phyloP scores from a whole-genome alignment of 2,329 filamentous ascomycete genomes.

The Ophiostoma sp. region DNA sequence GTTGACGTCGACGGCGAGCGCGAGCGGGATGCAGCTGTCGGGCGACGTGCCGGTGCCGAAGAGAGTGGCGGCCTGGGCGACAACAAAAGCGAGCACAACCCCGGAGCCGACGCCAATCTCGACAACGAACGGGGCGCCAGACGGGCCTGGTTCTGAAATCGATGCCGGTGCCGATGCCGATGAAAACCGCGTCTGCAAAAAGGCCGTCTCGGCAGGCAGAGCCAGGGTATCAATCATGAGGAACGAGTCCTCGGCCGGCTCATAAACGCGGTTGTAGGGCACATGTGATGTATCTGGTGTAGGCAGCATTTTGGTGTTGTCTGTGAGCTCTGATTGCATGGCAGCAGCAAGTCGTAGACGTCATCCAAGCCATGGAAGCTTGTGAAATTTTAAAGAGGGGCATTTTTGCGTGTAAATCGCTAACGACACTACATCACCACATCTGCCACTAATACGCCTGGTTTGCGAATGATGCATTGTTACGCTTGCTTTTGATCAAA shows the following conservation, averaged over 20 bases:
- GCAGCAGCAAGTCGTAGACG: not conserved
- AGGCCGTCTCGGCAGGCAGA: slow-evolving; percentile 59
- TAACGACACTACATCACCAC: slow-evolving; percentile 10
- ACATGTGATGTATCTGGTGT: slow-evolving; percentile 93
- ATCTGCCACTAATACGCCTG: not conserved
- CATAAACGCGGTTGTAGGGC: slow-evolving; percentile 81
- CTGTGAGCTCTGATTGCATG: not conserved
- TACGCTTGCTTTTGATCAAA: no score
- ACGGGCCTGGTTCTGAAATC: no score
- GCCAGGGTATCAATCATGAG: slow-evolving; percentile 89
- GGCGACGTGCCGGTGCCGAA: slow-evolving; percentile 56
- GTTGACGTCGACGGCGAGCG: slow-evolving; percentile 80
- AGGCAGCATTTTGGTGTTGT: slow-evolving; percentile 65
- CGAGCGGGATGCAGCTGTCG: slow-evolving; percentile 49
- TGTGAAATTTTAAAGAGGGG: slow-evolving; percentile 12
- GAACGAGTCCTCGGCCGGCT: slow-evolving; percentile 93
- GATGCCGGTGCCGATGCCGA: slow-evolving; percentile 14
- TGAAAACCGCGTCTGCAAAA: slow-evolving; percentile 61
- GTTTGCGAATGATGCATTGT: no score
- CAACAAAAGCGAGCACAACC: slow-evolving; percentile 83
- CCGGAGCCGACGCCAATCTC: slow-evolving; percentile 91
- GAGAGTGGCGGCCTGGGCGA: slow-evolving; percentile 66
- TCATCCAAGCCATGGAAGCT: not conserved
- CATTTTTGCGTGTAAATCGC: slow-evolving; percentile 2
- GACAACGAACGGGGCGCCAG: slow-evolving; percentile 58